Evolutionary conservation across 2,329 filamentous ascomycete genomes (phyloP), one percentile per base, ranked within the genome.

Genomic region (Rhexocercosporidium sp.): DNA sequence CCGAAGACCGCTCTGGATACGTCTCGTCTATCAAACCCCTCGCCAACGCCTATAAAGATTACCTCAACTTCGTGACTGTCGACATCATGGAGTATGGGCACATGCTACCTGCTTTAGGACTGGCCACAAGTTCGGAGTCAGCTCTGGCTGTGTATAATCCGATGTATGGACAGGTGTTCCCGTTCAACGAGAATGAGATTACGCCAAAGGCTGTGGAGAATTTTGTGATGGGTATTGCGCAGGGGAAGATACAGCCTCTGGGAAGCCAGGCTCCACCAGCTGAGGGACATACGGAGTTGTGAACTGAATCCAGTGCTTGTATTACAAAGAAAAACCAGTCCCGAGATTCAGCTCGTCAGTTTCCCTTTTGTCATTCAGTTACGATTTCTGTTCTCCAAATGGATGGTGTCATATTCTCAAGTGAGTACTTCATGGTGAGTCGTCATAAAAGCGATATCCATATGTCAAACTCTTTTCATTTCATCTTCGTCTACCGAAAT

Each of bases 51-150:
- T 84, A 82, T 72, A 69, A 75, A 63, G 82, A 84, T 14, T 85
- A 83, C 65, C 77, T 86, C 14, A 76, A 75, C 64, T 85, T 86
- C 67, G 80, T 83, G 3, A 84, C 81, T 0, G 80, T 84, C 1
- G 82, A 85, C 65, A 75, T 77, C 0, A 66, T 71, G 34, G 82
- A 84, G 67, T 85, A 85, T 69, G 78, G 77, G 3, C 80, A 84
- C 27, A 81, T 84, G 73, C 72, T 78, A 1, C 66, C 71, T 8
- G 76, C 77, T 44, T 73, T 85, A 59, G 84, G 83, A 1, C 69
- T 83, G 75, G 72, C 4, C 63, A 66, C 2, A 9, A 44, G 47
- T 44, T 47, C 41, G 9, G 74, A 72, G 11, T 77, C 76, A 8
- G 80, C 78, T 0, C 68, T 85, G 11, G 78, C 81, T 1, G 78